These are phyloP conservation scores for Akanthomyces muscarius DNA, from an alignment of 2,329 filamentous ascomycete species.

Conservation along the genomic window DNA sequence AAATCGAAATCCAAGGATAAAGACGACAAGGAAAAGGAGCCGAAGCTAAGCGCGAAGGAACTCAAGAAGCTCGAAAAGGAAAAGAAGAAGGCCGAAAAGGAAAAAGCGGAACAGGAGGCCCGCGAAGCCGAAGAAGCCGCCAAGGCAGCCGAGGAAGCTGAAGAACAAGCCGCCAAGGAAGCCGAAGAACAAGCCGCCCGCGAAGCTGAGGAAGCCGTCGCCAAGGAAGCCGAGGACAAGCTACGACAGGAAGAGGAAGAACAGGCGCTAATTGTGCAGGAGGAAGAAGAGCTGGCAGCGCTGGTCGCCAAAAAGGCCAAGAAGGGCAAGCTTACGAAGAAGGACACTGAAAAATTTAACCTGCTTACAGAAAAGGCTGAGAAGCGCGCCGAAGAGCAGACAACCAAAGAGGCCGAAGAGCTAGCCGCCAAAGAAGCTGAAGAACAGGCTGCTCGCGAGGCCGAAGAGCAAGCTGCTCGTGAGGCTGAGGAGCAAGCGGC, in stretches of 20 bases:
- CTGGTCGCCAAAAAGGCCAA: constrained; percentile 47
- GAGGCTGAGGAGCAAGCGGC: constrained; percentile 29
- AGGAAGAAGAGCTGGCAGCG: constrained; percentile 37
- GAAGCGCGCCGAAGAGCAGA: constrained; percentile 22
- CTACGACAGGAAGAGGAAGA: constrained; percentile 26
- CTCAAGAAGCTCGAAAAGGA: constrained; percentile 49
- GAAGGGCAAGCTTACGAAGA: constrained; percentile 39
- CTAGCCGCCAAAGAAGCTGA: constrained; percentile 25
- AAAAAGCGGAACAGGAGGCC: constrained; percentile 27
- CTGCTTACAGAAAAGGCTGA: constrained; percentile 22
- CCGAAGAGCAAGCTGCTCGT: constrained; percentile 25
- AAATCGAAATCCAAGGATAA: constrained; percentile 42
- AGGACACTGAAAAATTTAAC: constrained; percentile 28
- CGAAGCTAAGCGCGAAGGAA: constrained; percentile 47
- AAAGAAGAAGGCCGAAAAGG: constrained; percentile 39
- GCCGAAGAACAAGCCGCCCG: constrained; percentile 26
- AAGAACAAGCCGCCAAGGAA: constrained; percentile 26
- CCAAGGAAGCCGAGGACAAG: constrained; percentile 28
- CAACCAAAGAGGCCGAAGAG: constrained; percentile 26
- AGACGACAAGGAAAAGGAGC: constrained; percentile 40
- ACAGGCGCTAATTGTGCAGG: constrained; percentile 23
- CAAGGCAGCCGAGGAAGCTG: constrained; percentile 34
- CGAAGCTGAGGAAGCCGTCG: constrained; percentile 29
- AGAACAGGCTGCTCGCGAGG: constrained; percentile 25
- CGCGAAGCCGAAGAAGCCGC: constrained; percentile 27